Base-by-base conservation (phyloP, 2,329 filamentous ascomycete species). In the Drechslerella stenobrocha region DNA sequence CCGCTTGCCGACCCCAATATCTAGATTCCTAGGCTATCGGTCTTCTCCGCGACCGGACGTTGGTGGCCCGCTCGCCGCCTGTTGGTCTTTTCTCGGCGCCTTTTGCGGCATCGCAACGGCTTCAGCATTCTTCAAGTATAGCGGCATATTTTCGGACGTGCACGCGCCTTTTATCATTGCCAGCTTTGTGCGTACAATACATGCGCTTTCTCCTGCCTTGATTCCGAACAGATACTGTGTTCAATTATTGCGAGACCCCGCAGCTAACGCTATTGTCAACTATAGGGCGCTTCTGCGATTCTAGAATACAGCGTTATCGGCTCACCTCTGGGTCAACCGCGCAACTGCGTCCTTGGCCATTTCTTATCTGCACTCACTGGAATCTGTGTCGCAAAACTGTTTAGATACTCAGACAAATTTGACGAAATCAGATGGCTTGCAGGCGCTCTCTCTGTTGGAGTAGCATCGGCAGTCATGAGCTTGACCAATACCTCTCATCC, bases 401-500 rank as follows among this genome's bases (percentile, higher is more conserved):
- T 90, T 73, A 78, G 79, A 3, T 75, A 86, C 20, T 77, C 76
- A 15, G 73, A 76, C 0, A 71, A 77, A 18, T 79, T 80, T 37
- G 76, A 82, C 24, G 75, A 80, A 0, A 76, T 87, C 26, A 81
- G 81, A 26, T 88, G 84, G 81, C 73, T 89, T 0, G 86, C 81
- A 1, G 87, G 84, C 8, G 82, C 86, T 8, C 76, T 90, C 0
- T 79, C 85, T 1, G 88, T 86, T 70, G 86, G 84, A 0, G 74
- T 80, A 1, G 81, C 87, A 0, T 87, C 83, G 0, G 78, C 81
- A 0, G 61, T 83, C 58, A 90, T 90, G 87, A 81, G 80, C 0
- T 72, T 89, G 20, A 90, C 87, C 1, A 86, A 85, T 52, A 89
- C 87, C 0, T 80, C 88, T 0, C 86, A 90, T 71, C 87, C 87